Percentiles rank a stretch among this genome's conserved stretches.
phyloP scores from a whole-genome alignment of 352 stramenopile species.

The Phytophthora sansomeana region DNA sequence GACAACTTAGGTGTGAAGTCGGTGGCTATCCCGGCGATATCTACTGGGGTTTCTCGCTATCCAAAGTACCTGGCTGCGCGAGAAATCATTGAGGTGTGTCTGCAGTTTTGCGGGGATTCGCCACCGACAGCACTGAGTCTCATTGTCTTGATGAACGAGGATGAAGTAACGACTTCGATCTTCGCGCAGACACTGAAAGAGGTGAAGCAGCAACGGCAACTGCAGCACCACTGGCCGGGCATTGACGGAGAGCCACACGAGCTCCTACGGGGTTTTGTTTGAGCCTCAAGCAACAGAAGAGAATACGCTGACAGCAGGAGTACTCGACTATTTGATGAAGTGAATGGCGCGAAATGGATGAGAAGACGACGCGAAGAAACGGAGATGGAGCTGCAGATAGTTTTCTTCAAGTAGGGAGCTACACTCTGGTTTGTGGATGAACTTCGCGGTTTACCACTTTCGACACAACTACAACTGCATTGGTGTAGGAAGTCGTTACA shows the following conservation, averaged over 20 bases:
- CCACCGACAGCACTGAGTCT: constrained; percentile 12
- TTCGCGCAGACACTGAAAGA: constrained; percentile 37
- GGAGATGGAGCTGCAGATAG: too few species aligned
- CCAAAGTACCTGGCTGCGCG: constrained; percentile 42
- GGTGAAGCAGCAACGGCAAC: constrained; percentile 10
- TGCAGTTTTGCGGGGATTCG: constrained; percentile 25
- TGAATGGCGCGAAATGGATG: too few species aligned
- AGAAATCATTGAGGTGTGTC: constrained; percentile 45
- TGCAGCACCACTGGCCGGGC: not conserved
- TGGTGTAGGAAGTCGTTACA: too few species aligned
- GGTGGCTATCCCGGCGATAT: constrained; percentile 50
- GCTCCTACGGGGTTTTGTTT: not conserved
- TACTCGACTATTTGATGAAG: too few species aligned
- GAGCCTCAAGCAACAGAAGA: constrained; percentile 36
- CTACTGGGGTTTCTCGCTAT: constrained; percentile 48
- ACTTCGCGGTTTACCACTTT: too few species aligned
- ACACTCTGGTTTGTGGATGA: too few species aligned
- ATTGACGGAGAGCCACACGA: constrained; percentile 23
- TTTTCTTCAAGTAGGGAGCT: too few species aligned
- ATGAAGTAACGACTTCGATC: constrained; percentile 29
- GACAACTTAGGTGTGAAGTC: constrained; percentile 32
- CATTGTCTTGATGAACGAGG: constrained; percentile 47
- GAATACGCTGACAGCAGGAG: too few species aligned
- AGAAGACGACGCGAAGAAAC: too few species aligned
- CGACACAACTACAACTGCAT: too few species aligned